These are phyloP conservation scores for Scedosporium dehoogii DNA, from an alignment of 2,329 filamentous ascomycete species.

Conservation along the genomic window DNA sequence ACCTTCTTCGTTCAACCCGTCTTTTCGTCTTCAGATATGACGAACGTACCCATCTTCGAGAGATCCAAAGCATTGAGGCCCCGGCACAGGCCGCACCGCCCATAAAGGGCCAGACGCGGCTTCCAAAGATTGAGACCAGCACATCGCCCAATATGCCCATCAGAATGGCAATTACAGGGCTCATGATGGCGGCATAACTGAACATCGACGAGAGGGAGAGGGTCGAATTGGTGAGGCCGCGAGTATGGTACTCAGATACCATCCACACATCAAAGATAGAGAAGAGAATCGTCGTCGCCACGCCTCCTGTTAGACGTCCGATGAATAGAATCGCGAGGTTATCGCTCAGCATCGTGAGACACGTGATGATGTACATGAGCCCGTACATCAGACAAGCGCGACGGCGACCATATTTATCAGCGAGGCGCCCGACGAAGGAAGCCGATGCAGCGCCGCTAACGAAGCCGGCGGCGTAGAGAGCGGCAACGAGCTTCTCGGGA, in stretches of 20 bases:
- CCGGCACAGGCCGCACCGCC: conserved; percentile 27
- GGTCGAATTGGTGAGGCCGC: conserved; percentile 29
- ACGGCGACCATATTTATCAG: conserved; percentile 37
- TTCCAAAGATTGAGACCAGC: conserved; percentile 35
- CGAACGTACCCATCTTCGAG: conserved; percentile 27
- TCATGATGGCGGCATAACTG: conserved; percentile 41
- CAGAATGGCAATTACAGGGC: conserved; percentile 44
- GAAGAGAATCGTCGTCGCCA: conserved; percentile 47
- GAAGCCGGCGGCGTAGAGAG: conserved; percentile 36
- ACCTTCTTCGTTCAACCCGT: too few relatives aligned
- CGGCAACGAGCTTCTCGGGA: conserved; percentile 31
- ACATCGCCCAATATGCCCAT: conserved; percentile 42
- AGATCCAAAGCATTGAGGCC: conserved; percentile 32
- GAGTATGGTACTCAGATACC: conserved; percentile 43
- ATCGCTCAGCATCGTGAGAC: conserved; percentile 37
- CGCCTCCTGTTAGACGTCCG: conserved; percentile 43
- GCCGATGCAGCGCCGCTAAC: conserved; percentile 36
- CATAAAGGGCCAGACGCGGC: conserved; percentile 43
- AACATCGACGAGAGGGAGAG: conserved; percentile 40
- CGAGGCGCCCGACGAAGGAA: conserved; percentile 25
- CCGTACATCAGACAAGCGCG: conserved; percentile 44
- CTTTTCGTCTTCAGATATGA: too few relatives aligned
- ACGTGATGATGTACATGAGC: conserved; percentile 38
- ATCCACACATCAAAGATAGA: conserved; percentile 52
- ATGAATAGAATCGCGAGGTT: conserved; percentile 34